phyloP scores from a whole-genome alignment of 1,139 yeast species.

The Scheffersomyces parashehatae region DNA sequence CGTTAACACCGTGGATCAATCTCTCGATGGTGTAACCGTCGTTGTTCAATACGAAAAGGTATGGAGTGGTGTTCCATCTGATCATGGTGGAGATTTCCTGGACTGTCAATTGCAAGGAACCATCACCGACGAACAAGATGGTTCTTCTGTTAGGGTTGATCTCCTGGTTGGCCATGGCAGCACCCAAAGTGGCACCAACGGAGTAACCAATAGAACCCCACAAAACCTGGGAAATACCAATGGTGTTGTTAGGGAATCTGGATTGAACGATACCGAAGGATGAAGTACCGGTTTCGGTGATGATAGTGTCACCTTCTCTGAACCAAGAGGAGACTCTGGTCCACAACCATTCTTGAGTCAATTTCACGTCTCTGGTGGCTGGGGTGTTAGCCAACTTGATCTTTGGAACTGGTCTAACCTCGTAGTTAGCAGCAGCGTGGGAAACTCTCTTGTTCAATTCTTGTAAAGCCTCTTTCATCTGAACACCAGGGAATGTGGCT shows the following conservation, averaged over 20 bases:
- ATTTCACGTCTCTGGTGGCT: slow-evolving; percentile 13
- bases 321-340: slow-evolving; percentile 33
- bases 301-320: slow-evolving; percentile 35
- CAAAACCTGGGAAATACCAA: slow-evolving; percentile 41
- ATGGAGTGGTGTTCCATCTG: slow-evolving; percentile 78
- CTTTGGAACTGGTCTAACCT: slow-evolving; percentile 50
- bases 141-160: slow-evolving; percentile 70
- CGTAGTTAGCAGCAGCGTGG: slow-evolving; percentile 37
- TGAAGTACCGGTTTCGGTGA: slow-evolving; percentile 44
- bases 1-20: slow-evolving; percentile 78
- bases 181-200: slow-evolving; percentile 34
- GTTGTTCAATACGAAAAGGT: slow-evolving; percentile 79
- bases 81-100: slow-evolving; percentile 85
- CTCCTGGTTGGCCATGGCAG: slow-evolving; percentile 53
- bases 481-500: slow-evolving; percentile 76
- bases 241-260: slow-evolving; percentile 32
- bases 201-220: slow-evolving; percentile 35
- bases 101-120: slow-evolving; percentile 84
- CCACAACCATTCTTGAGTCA: slow-evolving; percentile 42
- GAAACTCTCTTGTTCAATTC: slow-evolving; percentile 43
- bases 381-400: slow-evolving; percentile 35
- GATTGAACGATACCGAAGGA: slow-evolving; percentile 45
- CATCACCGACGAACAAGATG: slow-evolving; percentile 84
- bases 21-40: slow-evolving; percentile 90
- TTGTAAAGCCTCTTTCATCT: slow-evolving; percentile 69